Conservation (phyloP, 805 yeast genomes). For the Grigorovia humatica region DNA sequence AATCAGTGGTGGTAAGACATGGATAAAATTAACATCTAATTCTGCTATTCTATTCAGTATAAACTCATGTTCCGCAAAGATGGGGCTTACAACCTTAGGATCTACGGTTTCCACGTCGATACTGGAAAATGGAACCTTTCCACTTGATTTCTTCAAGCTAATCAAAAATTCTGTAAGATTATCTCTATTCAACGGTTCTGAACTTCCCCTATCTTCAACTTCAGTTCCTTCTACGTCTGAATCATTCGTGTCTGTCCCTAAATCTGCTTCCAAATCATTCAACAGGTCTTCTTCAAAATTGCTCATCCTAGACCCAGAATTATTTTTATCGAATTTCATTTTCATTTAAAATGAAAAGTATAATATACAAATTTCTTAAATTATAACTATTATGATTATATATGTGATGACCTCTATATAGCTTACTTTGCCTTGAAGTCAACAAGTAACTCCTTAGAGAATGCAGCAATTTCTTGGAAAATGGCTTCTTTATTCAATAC, state of each 20-base stretch:
- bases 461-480: conserved; percentile 55
- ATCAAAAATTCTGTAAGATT: neutral
- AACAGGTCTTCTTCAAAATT: conserved; percentile 14
- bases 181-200: neutral
- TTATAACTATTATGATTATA: neutral
- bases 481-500: conserved; percentile 61
- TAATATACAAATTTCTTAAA: neutral
- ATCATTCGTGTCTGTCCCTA: conserved; percentile 13
- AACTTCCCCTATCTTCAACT: neutral
- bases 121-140: conserved; percentile 6
- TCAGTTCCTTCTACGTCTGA: conserved; percentile 7
- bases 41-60: neutral
- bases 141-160: conserved; percentile 1
- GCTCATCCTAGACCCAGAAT: conserved; percentile 1
- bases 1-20: conserved; percentile 42
- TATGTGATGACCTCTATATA: neutral
- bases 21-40: neutral
- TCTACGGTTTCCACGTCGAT: conserved; percentile 2
- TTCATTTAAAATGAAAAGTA: neutral
- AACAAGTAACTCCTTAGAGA: conserved; percentile 58
- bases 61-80: neutral
- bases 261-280: conserved; percentile 28
- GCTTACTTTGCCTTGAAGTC: conserved; percentile 27
- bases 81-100: neutral
- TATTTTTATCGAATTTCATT: neutral